phyloP scores from a whole-genome alignment of 345 rosid genomes.

The Angophora floribunda region DNA sequence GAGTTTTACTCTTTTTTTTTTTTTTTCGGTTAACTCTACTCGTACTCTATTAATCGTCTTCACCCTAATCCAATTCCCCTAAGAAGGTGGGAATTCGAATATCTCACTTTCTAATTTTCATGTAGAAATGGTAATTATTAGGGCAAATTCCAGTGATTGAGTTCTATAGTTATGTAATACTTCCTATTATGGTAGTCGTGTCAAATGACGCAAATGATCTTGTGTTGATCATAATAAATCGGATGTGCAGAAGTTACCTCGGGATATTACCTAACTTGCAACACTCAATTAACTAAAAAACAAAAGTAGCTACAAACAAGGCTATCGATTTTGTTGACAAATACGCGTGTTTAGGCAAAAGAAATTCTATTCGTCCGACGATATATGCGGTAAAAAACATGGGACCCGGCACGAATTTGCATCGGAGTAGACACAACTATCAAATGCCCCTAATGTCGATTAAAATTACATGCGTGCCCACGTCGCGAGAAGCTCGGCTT shows the following conservation, averaged over 20 bases:
- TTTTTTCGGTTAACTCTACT: no score
- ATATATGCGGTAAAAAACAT: neutral
- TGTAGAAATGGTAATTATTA: no score
- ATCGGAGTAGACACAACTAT: neutral
- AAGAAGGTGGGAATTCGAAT: no score
- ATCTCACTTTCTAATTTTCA: no score
- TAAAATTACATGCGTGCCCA: neutral
- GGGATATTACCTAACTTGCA: neutral
- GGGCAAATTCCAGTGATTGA: no score
- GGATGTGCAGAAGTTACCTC: neutral
- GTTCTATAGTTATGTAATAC: neutral
- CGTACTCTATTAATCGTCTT: no score
- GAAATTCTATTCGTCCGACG: accelerated
- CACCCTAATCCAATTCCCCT: no score
- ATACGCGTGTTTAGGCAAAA: neutral
- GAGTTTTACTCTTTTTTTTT: no score
- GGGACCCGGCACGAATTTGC: neutral
- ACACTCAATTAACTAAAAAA: neutral
- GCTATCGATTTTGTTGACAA: neutral
- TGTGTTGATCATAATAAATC: accelerated
- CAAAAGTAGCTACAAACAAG: neutral
- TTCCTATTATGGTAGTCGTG: accelerated
- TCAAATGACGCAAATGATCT: neutral
- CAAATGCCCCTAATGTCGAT: accelerated
- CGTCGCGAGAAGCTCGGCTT: neutral